Conservation (phyloP, 441 rosid species). For the Adansonia madagascariensis region DNA sequence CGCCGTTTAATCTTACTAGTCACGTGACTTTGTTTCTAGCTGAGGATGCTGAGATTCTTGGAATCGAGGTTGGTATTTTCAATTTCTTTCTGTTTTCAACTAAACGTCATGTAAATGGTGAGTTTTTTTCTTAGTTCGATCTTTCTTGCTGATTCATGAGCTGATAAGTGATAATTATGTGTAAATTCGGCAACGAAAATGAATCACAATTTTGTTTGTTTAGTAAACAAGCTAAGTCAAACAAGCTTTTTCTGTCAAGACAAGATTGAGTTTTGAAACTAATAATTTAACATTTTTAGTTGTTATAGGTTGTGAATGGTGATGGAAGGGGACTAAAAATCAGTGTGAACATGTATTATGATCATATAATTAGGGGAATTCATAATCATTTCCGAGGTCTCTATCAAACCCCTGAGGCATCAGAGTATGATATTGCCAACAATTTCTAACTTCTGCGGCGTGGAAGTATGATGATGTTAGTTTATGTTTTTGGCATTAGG, state of each 20-base stretch:
- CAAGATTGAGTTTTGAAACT: neutral
- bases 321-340: neutral
- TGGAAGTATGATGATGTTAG: neutral
- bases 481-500: neutral
- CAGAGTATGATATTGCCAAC: neutral
- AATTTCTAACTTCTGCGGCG: neutral
- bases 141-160: neutral
- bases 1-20: conserved; percentile 95
- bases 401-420: neutral
- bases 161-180: neutral
- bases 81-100: neutral
- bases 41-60: conserved; percentile 83
- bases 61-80: conserved; percentile 56
- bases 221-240: conserved; percentile 2
- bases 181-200: neutral
- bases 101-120: neutral
- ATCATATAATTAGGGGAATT: neutral
- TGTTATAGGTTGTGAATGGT: neutral
- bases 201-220: neutral
- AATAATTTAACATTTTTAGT: neutral
- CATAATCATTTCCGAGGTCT: neutral
- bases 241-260: neutral
- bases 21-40: conserved; percentile 90
- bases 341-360: neutral
- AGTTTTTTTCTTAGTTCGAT: neutral